Base-by-base conservation (phyloP, 2,329 filamentous ascomycete species). In the Trematosphaeria pertusa region DNA sequence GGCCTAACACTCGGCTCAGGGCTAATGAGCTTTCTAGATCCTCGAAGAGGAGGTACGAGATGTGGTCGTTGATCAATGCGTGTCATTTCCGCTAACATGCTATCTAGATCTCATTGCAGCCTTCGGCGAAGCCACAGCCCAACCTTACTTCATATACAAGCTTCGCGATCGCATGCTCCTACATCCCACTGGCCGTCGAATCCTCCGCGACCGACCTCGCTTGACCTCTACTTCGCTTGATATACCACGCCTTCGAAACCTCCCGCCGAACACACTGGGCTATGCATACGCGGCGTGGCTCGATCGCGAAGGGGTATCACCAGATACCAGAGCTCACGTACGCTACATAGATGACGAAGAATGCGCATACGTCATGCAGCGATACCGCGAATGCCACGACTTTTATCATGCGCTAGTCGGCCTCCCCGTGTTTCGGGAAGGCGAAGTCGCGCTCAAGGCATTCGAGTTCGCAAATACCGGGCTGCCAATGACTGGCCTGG, bases 351-450 rank as follows among this genome's bases (percentile, higher is more conserved):
- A 97, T 72, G 87, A 97, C 67, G 87, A 88, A 61, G 94, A 99
- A 74, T 96, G 92, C 70, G 94, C 94, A 26, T 99, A 97, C 76
- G 94, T 97, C 14, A 95, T 99, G 89, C 94, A 97, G 78, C 85
- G 94, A 43, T 99, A 99, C 73, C 86, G 94, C 52, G 94, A 99
- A 74, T 96, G 89, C 58, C 94, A 99, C 72, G 94, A 99, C 71
- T 97, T 99, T 74, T 97, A 95, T 76, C 94, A 99, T 72, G 93
- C 94, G 0, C 79, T 99, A 41, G 96, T 92, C 0, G 93, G 93
- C 0, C 75, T 99, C 37, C 94, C 94, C 0, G 84, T 95, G 32
- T 87, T 96, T 54, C 83, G 91, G n/a, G 94, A 99, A 77, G 94
- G 94, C 19, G 94, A 99, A 78, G 83, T 99, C 10, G 94, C 93